Conservation (phyloP, 2,329 filamentous ascomycete species). For the Nemania serpens region DNA sequence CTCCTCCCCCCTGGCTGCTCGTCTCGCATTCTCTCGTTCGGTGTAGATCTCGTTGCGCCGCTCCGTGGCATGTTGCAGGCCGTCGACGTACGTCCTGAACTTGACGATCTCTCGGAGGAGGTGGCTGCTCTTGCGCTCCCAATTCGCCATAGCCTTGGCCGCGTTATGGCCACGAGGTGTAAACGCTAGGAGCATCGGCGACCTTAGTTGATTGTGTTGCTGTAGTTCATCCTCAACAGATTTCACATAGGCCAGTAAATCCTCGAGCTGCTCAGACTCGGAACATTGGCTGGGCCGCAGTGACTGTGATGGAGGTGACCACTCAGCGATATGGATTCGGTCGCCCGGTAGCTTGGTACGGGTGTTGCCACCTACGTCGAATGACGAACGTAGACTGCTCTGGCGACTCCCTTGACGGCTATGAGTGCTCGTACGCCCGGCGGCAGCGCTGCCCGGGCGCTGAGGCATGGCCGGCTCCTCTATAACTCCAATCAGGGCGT, state of each 20-base stretch:
- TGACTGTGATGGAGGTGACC: slow-evolving; percentile 86
- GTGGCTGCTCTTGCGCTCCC: slow-evolving; percentile 95
- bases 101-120: slow-evolving; percentile 93
- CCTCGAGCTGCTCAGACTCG: slow-evolving; percentile 80
- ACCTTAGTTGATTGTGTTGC: slow-evolving; percentile 84
- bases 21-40: slow-evolving; percentile 58
- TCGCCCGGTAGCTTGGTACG: slow-evolving; percentile 80
- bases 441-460: slow-evolving; percentile 57
- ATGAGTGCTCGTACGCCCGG: slow-evolving; percentile 52
- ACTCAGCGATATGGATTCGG: slow-evolving; percentile 81
- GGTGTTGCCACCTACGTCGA: slow-evolving; percentile 65
- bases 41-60: slow-evolving; percentile 73
- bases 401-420: slow-evolving; percentile 46
- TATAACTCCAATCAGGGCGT: slow-evolving; percentile 57
- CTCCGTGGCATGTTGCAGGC: slow-evolving; percentile 70
- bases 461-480: slow-evolving; percentile 52
- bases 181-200: slow-evolving; percentile 87
- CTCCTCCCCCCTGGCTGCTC: slow-evolving; percentile 54
- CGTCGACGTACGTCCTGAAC: slow-evolving; percentile 93
- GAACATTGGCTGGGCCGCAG: slow-evolving; percentile 80
- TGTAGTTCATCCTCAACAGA: slow-evolving; percentile 85
- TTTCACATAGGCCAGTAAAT: slow-evolving; percentile 77
- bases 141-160: slow-evolving; percentile 87
- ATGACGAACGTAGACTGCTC: slow-evolving; percentile 59
- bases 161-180: slow-evolving; percentile 82